Conservation (phyloP, 108 stramenopile genomes). For the Skeletonema tropicum region DNA sequence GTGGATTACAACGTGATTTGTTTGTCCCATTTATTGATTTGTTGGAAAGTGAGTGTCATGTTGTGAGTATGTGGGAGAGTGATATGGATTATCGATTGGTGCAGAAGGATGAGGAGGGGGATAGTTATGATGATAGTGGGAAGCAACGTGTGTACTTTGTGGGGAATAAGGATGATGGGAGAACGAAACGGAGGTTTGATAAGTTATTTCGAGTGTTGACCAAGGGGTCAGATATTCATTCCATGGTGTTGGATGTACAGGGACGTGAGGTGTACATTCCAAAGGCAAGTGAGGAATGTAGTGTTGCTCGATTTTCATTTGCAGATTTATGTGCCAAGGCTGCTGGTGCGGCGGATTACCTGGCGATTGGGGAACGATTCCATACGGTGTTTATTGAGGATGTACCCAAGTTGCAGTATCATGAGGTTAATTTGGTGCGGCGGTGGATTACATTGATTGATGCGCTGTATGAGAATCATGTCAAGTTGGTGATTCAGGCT, state of each 20-base stretch:
- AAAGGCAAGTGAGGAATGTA: slow-evolving; percentile 50
- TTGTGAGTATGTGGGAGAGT: slow-evolving; percentile 80
- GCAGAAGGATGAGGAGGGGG: slow-evolving; percentile 22
- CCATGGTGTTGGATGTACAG: slow-evolving; percentile 61
- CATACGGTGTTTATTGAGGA: slow-evolving; percentile 83
- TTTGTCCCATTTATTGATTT: slow-evolving; percentile 96
- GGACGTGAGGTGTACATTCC: slow-evolving; percentile 74
- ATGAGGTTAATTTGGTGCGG: slow-evolving; percentile 84
- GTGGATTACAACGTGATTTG: slow-evolving; percentile 95
- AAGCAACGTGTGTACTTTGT: slow-evolving; percentile 49
- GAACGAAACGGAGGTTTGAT: slow-evolving; percentile 24
- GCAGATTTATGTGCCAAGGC: slow-evolving; percentile 89
- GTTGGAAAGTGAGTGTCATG: slow-evolving; percentile 63
- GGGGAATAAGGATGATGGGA: slow-evolving; percentile 3
- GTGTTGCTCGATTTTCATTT: slow-evolving; percentile 79
- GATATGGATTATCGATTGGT: slow-evolving; percentile 87
- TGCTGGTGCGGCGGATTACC: slow-evolving; percentile 91
- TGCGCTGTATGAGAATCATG: slow-evolving; percentile 81
- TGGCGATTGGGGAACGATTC: slow-evolving; percentile 87
- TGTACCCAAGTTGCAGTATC: slow-evolving; percentile 81
- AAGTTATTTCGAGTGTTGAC: slow-evolving; percentile 54
- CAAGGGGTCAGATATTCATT: slow-evolving; percentile 33
- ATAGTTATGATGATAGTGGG: slow-evolving; percentile 19
- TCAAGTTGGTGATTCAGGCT: slow-evolving; percentile 65
- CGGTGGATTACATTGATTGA: slow-evolving; percentile 88